Base-by-base conservation (phyloP, 352 stramenopile genomes). In the Lagenidium sp. region DNA sequence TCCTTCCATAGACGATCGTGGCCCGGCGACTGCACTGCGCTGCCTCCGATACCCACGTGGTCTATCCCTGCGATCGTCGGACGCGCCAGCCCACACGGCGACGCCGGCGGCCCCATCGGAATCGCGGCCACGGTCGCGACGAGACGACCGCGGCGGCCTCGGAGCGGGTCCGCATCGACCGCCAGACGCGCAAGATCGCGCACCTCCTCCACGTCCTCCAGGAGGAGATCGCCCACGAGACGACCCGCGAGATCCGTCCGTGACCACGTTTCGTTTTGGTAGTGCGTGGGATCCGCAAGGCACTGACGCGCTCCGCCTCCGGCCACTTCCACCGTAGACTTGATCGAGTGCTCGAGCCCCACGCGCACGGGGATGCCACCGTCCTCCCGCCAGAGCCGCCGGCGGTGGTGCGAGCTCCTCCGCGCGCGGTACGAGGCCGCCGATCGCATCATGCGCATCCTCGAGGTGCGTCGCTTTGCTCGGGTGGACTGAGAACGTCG, bases 361-460 rank as follows among this genome's bases (percentile, higher is more conserved):
- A n/a, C n/a, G n/a, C n/a, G n/a, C n/a, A n/a, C n/a, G n/a, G n/a
- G n/a, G n/a, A n/a, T n/a, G n/a, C n/a, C n/a, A n/a, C n/a, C n/a
- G n/a, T n/a, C n/a, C n/a, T n/a, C n/a, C n/a, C 44, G 60, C 0
- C 63, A 83, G 42, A 67, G 55, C n/a, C n/a, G n/a, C n/a, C n/a
- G n/a, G n/a, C n/a, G n/a, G n/a, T n/a, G n/a, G n/a, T n/a, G n/a
- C n/a, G n/a, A n/a, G n/a, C n/a, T 87, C 11, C 45, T 68, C 15
- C 75, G 76, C 36, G 62, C 75, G n/a, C 66, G 74, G 3, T 83
- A 76, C 36, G 74, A 85, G 42, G 56, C 74, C 26, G 67, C 71
- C 18, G 71, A 87, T 43, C 63, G 71, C n/a, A 70, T 85, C 50
- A 87, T 87, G 74, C 65, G 71, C 4, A 85, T 87, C 28, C 63